Base-by-base conservation (phyloP, 352 stramenopile species). In the Globisporangium megalacanthum region DNA sequence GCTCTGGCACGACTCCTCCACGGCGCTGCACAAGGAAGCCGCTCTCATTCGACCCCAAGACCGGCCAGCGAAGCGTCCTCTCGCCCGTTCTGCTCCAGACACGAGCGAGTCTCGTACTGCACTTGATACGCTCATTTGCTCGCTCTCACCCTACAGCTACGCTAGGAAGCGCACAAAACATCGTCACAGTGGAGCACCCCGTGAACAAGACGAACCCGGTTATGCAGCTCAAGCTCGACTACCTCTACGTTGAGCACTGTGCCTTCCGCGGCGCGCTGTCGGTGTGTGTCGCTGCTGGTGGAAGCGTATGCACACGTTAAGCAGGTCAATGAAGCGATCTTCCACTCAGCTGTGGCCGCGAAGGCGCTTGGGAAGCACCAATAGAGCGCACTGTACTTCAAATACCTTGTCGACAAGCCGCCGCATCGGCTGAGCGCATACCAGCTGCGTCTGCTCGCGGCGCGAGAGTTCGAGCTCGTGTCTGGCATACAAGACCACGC, bases 141-240 rank as follows among this genome's bases (percentile, higher is more conserved):
- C 8, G n/a, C n/a, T n/a, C 15, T 58, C 15, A 13, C 2, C 15
- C 25, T 5, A 17, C n/a, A 6, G 0, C 6, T 11, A 44, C 13
- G 22, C 3, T 63, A 92, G 69, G 74, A 76, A 25, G 68, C 74
- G 3, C 89, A 92, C 58, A 86, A 83, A 52, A 79, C 77, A 77
- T 92, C 42, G 77, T 92, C 19, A 77, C 79, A 11, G 89, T 92
- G 79, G 82, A 92, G 50, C 89, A 87, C 54, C 62, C 76, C 6
- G 62, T 57, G 31, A 89, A 81, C 72, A 89, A 89, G 58, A 73
- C 76, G 37, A 76, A 83, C 20, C 75, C 77, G n/a, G 51, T 58
- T 3, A 45, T 92, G 39, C 55, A 89, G 25, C 54, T 82, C 17
- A 73, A 79, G 29, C 58, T 89, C 17, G 75, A 63, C 4, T 60